Evolutionary conservation across 1,284 basidiomycete species (phyloP).

Genomic region (Fomitopsis pinicola): DNA sequence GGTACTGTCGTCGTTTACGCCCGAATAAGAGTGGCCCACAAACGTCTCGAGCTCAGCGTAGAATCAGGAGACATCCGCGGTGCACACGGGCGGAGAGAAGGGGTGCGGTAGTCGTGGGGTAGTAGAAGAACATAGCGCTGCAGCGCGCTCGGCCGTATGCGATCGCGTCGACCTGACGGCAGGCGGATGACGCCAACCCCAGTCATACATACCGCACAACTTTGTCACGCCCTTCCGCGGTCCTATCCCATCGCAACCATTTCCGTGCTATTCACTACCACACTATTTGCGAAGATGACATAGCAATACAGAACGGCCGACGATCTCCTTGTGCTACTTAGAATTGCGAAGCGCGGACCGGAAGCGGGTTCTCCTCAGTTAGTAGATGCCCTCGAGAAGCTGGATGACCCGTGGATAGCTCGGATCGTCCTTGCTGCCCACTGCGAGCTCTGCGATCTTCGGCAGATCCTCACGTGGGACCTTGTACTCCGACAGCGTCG

Average conservation of each 20-base stretch:
- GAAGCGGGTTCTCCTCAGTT: neutral
- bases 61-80: no score
- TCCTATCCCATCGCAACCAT: neutral
- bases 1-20: neutral
- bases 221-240: neutral
- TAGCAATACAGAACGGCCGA: neutral
- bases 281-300: neutral
- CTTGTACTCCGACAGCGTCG: constrained; percentile 52
- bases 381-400: constrained; percentile 46
- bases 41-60: no score
- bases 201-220: neutral
- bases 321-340: neutral
- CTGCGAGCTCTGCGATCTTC: constrained; percentile 45
- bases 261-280: neutral
- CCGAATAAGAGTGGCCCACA: neutral
- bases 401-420: constrained; percentile 35
- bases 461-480: constrained; percentile 52
- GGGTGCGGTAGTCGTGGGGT: neutral
- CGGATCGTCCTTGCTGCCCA: constrained; percentile 38
- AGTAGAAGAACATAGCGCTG: neutral
- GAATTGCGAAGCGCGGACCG: neutral
- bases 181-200: neutral
- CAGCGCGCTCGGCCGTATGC: neutral
- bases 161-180: neutral
- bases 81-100: neutral